Base-by-base conservation (phyloP, 257 asterid genomes). In the Solanum appendiculatum region DNA sequence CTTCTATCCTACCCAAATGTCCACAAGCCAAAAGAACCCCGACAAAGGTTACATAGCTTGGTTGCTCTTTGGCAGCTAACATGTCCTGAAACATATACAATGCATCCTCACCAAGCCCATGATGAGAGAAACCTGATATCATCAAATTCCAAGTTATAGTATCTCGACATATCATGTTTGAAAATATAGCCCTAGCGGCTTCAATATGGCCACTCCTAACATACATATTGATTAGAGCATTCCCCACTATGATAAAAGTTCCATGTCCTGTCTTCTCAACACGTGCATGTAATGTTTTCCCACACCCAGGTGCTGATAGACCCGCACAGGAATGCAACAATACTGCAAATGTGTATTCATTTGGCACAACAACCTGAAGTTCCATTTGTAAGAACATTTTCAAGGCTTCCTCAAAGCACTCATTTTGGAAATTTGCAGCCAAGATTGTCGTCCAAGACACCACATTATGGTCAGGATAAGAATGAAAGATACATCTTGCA, bases 21-120 rank as follows among this genome's bases (percentile, higher is more conserved):
- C 94, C 92, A 90, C 98, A 95, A 23, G 98, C 98, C 46, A 97
- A 92, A 86, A 96, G 95, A 69, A 95, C 96, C 39, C 98, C 97
- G 2, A 95, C 90, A 73, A 96, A 94, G 66, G 98, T 96, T 31
- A 94, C 91, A 58, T 93, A 94, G 86, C 90, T 95, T n/a, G 98
- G 98, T 78, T 74, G 87, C 46, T 87, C 88, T 69, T 93, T 82
- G 39, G 88, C 91, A 40, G 87, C 92, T 86, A 94, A 83, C 99
- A 95, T 95, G 51, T 86, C 72, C 56, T 90, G 91, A 86, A 94
- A 94, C 89, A 91, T 88, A 44, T 87, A 42, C 88, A 95, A 44
- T 66, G 98, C 97, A 86, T 94, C 93, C 69, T 85, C 77, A 9
- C 98, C 98, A n/a, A 92, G 93, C 75, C 98, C 98, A 73, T 96